Base-by-base conservation (phyloP, 176 grass and related monocot species). In the Oryza longistaminata region DNA sequence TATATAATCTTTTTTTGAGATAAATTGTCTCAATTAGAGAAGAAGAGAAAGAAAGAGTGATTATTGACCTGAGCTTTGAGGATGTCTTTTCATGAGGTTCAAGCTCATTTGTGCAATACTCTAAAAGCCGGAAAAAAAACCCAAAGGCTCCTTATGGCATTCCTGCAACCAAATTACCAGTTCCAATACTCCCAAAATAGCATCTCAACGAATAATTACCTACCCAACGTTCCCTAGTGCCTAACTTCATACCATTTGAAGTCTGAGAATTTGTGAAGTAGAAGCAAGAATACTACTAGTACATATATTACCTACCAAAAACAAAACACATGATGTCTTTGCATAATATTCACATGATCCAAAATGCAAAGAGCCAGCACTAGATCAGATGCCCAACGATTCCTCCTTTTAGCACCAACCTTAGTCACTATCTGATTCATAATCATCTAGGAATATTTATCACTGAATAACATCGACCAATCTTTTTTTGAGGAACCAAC, bases 381-480 rank as follows among this genome's bases (percentile, higher is more conserved):
- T 14, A 42, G 80, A 90, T 64, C 75, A n/a, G 64, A 83, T 65
- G 22, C 80, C 49, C 9, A 58, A 45, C 71, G 16, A 74, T 42
- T 60, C 31, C 12, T 35, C 33, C 43, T 65, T 88, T 88, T 31
- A 60, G 13, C 75, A 68, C 81, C 68, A 74, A 74, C 81, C 69
- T 81, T 52, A 52, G 81, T 79, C 58, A 62, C n/a, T 62, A 62
- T 62, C 58, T 62, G 21, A 62, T 62, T 11, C n/a, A 62, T 10
- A 9, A 22, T 22, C 55, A 62, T 62, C 58, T 62, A 62, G 2
- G n/a, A 62, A n/a, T 62, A 24, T 62, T 61, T 62, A 22, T 62
- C 8, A 24, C 8, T 62, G 58, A 62, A 74, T 33, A 58, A 74
- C 68, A 73, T 50, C 65, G n/a, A 31, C 79, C 15, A 42, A 7